Percentiles rank a stretch among this genome's conserved stretches.
These are phyloP conservation scores for Podospora pseudopauciseta DNA, from an alignment of 495 filamentous ascomycete species.

Conservation along the genomic window DNA sequence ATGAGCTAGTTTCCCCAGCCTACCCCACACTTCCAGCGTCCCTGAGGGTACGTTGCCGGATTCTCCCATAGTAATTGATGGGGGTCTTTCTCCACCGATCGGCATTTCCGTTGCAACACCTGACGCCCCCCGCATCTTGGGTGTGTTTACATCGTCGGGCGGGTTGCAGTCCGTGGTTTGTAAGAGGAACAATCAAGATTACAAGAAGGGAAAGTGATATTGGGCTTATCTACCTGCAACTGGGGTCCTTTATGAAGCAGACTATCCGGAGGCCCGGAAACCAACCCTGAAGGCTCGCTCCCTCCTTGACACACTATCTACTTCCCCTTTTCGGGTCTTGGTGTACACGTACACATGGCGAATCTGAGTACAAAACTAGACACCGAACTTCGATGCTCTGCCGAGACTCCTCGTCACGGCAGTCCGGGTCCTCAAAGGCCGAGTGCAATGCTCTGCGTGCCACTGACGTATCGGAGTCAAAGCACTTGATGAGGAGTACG, in stretches of 20 bases:
- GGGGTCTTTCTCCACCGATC: constrained; percentile 5
- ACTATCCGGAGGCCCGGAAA: constrained; percentile 2
- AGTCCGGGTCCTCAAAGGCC: constrained; percentile 55
- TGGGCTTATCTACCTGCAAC: neutral
- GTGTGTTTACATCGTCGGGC: neutral
- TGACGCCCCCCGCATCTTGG: constrained; percentile 14
- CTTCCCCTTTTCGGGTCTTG: neutral
- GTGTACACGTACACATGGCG: neutral
- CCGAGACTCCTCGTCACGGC: constrained; percentile 39
- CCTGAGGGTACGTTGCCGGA: constrained; percentile 1
- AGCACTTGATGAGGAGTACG: constrained; percentile 64
- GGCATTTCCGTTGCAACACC: constrained; percentile 11
- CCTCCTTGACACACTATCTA: neutral
- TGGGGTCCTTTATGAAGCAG: constrained; percentile 1
- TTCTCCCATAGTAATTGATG: neutral
- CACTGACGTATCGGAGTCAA: constrained; percentile 59
- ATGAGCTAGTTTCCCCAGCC: constrained; percentile 8
- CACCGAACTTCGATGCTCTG: constrained; percentile 63
- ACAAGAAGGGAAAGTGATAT: neutral
- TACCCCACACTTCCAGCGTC: constrained; percentile 12
- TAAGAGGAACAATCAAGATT: neutral
- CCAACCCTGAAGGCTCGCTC: constrained; percentile 2
- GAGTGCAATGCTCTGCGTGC: constrained; percentile 60
- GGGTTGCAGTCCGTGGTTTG: constrained; percentile 4
- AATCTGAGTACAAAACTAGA: constrained; percentile 42